These are phyloP conservation scores for Thelonectria blattea DNA, from an alignment of 2,329 filamentous ascomycete genomes.

Conservation along the genomic window DNA sequence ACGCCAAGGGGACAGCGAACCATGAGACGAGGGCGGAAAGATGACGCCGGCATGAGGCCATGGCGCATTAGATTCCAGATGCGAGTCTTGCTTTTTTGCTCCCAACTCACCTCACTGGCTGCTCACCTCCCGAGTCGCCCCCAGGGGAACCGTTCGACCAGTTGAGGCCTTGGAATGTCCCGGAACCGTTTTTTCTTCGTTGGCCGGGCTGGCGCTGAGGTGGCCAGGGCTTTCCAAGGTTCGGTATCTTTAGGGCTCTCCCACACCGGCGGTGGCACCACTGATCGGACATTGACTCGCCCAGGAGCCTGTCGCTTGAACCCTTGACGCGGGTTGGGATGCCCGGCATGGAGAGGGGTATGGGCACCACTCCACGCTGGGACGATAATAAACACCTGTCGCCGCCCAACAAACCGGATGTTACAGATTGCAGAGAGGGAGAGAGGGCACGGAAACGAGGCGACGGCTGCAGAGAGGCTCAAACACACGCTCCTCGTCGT, in stretches of 20 bases:
- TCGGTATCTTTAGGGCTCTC: conserved; percentile 16
- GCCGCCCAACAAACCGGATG: background rate
- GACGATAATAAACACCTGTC: conserved; percentile 11
- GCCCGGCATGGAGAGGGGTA: background rate
- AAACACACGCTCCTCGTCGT: background rate
- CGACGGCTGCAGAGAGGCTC: background rate
- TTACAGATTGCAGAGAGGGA: background rate
- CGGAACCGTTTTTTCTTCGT: conserved; percentile 5
- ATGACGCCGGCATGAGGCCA: conserved; percentile 39
- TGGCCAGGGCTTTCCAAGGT: conserved; percentile 6
- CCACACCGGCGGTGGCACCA: conserved; percentile 9
- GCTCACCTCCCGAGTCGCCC: background rate
- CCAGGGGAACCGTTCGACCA: conserved; percentile 10
- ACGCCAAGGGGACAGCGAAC: background rate
- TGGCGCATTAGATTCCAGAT: conserved; percentile 25
- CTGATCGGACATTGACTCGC: background rate
- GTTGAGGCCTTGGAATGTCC: conserved; percentile 9
- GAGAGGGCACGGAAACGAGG: background rate
- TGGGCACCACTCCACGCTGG: conserved; percentile 18
- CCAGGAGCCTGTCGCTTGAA: background rate
- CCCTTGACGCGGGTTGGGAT: background rate
- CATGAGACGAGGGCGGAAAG: conserved; percentile 26
- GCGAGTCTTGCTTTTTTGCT: conserved; percentile 21
- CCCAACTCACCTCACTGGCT: background rate
- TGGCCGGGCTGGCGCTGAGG: background rate